Percentiles rank a stretch among this genome's conserved stretches.
Evolutionary conservation across 2,329 filamentous ascomycete genomes (phyloP).

Genomic region (Colletotrichum filicis): DNA sequence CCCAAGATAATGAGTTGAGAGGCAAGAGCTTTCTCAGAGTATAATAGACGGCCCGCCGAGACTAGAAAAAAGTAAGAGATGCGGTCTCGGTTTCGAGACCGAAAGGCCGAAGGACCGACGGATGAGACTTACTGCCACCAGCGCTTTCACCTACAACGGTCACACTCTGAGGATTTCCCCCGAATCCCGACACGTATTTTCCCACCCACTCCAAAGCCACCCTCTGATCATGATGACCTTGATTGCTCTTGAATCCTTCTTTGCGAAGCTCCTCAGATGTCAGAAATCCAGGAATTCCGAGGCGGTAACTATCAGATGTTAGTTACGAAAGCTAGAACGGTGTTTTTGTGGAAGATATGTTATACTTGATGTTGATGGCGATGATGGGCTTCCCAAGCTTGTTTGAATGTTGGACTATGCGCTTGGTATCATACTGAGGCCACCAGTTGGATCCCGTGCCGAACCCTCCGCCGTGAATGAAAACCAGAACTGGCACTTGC

Average conservation of each 20-base stretch:
- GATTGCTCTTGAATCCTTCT: slow-evolving; percentile 56
- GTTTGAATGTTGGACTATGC: slow-evolving; percentile 55
- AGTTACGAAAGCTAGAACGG: background rate
- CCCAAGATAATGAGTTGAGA: background rate
- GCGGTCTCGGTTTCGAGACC: background rate
- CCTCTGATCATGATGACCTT: slow-evolving; percentile 53
- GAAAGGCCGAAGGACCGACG: background rate
- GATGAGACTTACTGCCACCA: slow-evolving; percentile 51
- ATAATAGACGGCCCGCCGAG: slow-evolving; percentile 6
- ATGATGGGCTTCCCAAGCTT: slow-evolving; percentile 58
- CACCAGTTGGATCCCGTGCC: slow-evolving; percentile 60
- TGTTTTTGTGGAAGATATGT: background rate
- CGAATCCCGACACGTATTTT: slow-evolving; percentile 46
- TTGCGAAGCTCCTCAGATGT: slow-evolving; percentile 58
- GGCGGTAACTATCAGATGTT: slow-evolving; percentile 54
- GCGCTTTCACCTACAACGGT: slow-evolving; percentile 58
- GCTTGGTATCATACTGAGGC: slow-evolving; percentile 60
- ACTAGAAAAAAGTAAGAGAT: background rate
- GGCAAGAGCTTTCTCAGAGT: background rate
- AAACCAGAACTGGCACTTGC: slow-evolving; percentile 61
- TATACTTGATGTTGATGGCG: slow-evolving; percentile 56
- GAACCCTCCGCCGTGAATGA: slow-evolving; percentile 65
- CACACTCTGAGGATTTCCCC: slow-evolving; percentile 45
- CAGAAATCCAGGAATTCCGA: slow-evolving; percentile 55
- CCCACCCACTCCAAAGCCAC: slow-evolving; percentile 47